Conservation (phyloP, 305 asterid species). For the Solanum hybrid region DNA sequence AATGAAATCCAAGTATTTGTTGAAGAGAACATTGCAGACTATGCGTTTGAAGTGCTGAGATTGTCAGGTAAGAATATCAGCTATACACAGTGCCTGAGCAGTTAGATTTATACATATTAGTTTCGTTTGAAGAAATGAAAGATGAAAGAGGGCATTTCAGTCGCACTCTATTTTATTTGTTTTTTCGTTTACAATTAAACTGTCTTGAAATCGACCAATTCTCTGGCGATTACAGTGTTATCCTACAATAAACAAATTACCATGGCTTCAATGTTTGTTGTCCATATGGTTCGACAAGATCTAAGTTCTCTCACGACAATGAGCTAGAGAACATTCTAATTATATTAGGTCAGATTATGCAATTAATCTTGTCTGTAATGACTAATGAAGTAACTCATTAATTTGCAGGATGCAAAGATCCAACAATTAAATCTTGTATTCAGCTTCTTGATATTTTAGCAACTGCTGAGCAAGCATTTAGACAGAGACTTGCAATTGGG, state of each 20-base stretch:
- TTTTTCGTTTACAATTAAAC: background rate
- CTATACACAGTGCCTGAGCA: slow-evolving; percentile 7
- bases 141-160: background rate
- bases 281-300: background rate
- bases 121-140: background rate
- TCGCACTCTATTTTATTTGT: background rate
- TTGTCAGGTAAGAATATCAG: slow-evolving; percentile 50
- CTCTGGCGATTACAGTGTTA: background rate
- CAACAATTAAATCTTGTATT: slow-evolving; percentile 67
- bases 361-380: background rate
- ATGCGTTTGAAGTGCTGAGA: slow-evolving; percentile 80
- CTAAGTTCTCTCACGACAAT: background rate
- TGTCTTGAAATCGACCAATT: background rate
- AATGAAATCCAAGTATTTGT: slow-evolving; percentile 53
- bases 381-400: background rate
- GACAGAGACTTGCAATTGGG: slow-evolving; percentile 73
- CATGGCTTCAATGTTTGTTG: background rate
- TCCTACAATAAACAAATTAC: background rate
- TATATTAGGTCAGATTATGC: background rate
- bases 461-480: slow-evolving; percentile 54
- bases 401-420: slow-evolving; percentile 65
- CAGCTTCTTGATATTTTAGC: slow-evolving; percentile 81
- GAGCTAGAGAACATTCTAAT: background rate
- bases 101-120: background rate
- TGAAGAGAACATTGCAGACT: slow-evolving; percentile 82